Evolutionary conservation across 2,329 filamentous ascomycete genomes (phyloP).

Genomic region (Fusarium pseudoanthophilum): DNA sequence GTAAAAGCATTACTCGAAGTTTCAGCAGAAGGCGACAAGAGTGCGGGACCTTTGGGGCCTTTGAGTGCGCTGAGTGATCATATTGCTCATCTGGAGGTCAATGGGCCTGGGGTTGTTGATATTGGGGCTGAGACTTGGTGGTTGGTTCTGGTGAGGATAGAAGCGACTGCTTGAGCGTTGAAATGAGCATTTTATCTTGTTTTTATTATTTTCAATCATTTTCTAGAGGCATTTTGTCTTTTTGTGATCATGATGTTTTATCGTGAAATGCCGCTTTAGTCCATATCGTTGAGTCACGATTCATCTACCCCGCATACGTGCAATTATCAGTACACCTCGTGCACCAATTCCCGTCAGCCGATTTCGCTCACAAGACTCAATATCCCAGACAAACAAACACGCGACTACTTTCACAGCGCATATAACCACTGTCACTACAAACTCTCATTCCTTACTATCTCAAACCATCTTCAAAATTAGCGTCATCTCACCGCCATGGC

Average conservation of each 20-base stretch:
- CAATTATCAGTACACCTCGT: conserved; percentile 16
- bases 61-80: conserved; percentile 43
- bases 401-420: background rate
- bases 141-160: conserved; percentile 47
- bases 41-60: conserved; percentile 27
- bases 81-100: conserved; percentile 47
- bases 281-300: conserved; percentile 8
- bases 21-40: conserved; percentile 40
- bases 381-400: background rate
- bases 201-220: background rate
- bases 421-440: background rate
- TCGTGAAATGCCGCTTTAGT: background rate
- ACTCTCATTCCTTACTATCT: accelerated
- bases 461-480: background rate
- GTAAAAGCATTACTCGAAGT: conserved; percentile 55
- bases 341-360: conserved; percentile 21
- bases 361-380: conserved; percentile 26
- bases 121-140: conserved; percentile 48
- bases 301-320: conserved; percentile 24
- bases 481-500: conserved; percentile 22
- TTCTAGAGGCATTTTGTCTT: accelerated
- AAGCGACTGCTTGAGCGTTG: background rate
- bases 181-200: background rate
- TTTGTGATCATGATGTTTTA: background rate
- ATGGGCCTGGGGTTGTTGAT: conserved; percentile 40